A percentile compares a stretch with the other conserved stretches of the same genome.
Evolutionary conservation across 768 basidiomycete genomes (phyloP).

Genomic region (Tricholoma terreum): DNA sequence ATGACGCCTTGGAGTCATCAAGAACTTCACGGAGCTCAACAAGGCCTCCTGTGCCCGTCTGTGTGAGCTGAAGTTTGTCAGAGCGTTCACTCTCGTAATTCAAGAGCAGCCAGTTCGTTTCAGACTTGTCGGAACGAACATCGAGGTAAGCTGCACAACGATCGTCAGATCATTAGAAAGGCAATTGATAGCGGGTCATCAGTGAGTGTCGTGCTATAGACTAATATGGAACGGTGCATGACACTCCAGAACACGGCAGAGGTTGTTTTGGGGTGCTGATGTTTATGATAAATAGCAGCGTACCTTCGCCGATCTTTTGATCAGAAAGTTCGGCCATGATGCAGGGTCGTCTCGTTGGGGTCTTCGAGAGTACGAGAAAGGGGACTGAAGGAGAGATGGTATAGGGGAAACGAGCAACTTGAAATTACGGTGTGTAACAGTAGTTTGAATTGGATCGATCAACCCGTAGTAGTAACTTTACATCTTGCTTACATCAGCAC

Average conservation of each 20-base stretch:
- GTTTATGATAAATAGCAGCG: conserved; percentile 3
- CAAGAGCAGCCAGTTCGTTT: conserved; percentile 86
- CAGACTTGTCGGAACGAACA: conserved; percentile 80
- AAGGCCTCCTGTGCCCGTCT: conserved; percentile 79
- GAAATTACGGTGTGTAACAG: not conserved
- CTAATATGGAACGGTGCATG: not conserved
- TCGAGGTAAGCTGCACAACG: conserved; percentile 72
- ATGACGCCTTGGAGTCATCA: conserved; percentile 74
- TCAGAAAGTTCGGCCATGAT: conserved; percentile 80
- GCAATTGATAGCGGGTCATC: conserved; percentile 6
- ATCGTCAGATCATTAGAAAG: conserved; percentile 22
- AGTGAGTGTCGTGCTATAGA: conserved; percentile 3
- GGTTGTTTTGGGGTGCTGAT: not conserved
- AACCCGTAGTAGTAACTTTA: too few relatives aligned
- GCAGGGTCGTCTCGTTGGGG: not conserved
- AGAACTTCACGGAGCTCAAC: conserved; percentile 70
- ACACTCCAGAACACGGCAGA: not conserved
- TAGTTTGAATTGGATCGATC: conserved; percentile 12
- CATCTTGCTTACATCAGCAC: conserved; percentile 7
- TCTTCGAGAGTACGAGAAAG: not conserved
- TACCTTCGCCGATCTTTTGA: conserved; percentile 71
- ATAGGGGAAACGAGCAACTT: conserved; percentile 3
- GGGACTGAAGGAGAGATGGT: conserved; percentile 1
- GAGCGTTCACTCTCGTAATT: conserved; percentile 86
- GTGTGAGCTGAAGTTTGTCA: conserved; percentile 75